Conservation (phyloP, 768 basidiomycete genomes). For the Boletus reticuloceps region DNA sequence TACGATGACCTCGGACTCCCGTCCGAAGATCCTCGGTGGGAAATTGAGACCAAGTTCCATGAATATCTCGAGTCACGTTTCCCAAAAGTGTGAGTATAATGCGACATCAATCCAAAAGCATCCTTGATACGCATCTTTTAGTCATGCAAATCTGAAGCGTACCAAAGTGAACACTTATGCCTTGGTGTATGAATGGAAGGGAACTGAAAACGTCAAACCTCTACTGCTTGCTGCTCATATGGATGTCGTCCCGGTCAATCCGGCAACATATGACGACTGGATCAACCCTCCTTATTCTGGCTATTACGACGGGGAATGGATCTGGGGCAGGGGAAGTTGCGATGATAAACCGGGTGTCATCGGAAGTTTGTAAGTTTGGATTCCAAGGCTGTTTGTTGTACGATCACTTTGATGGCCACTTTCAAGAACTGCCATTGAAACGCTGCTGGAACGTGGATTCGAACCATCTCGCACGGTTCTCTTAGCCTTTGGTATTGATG, state of each 20-base stretch:
- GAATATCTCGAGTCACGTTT: slow-evolving; percentile 44
- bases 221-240: slow-evolving; percentile 48
- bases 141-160: slow-evolving; percentile 47
- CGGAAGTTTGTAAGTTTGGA: slow-evolving; percentile 30
- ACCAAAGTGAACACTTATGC: slow-evolving; percentile 61
- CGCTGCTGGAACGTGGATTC: slow-evolving; percentile 28
- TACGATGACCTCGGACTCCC: slow-evolving; percentile 49
- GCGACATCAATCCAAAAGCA: not conserved
- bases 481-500: slow-evolving; percentile 44
- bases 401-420: not conserved
- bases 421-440: slow-evolving; percentile 26
- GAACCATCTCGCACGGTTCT: slow-evolving; percentile 30
- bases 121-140: slow-evolving; percentile 15
- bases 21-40: slow-evolving; percentile 46
- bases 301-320: slow-evolving; percentile 40
- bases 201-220: slow-evolving; percentile 52
- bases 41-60: slow-evolving; percentile 25
- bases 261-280: slow-evolving; percentile 45
- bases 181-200: slow-evolving; percentile 60
- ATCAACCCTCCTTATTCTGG: slow-evolving; percentile 50
- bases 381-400: not conserved
- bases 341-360: slow-evolving; percentile 44
- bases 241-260: slow-evolving; percentile 53
- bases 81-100: slow-evolving; percentile 48
- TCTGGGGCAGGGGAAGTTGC: slow-evolving; percentile 47